Conservation (phyloP, 495 filamentous ascomycete species). For the Zalerion maritima region DNA sequence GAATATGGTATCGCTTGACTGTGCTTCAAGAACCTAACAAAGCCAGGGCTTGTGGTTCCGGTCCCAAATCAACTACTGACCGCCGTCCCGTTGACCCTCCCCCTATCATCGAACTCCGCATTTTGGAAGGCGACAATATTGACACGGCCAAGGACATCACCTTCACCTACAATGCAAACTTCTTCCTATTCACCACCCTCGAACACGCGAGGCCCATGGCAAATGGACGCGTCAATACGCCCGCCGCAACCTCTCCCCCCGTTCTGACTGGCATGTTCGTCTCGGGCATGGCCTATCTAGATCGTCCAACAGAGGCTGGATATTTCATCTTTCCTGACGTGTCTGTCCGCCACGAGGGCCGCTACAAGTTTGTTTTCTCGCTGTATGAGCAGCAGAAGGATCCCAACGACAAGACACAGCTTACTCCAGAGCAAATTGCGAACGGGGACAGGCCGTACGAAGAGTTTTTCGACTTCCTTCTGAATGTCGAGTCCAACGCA, state of each 20-base stretch:
- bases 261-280: conserved; percentile 92
- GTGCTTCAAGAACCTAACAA: conserved; percentile 93
- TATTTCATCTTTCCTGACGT: conserved; percentile 98
- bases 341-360: conserved; percentile 90
- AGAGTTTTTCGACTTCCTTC: conserved; percentile 20
- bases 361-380: conserved; percentile 77
- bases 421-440: conserved; percentile 18
- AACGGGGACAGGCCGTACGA: conserved; percentile 14
- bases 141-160: conserved; percentile 58
- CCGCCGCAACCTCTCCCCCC: conserved; percentile 51
- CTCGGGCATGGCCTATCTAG: conserved; percentile 91
- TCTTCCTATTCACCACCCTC: conserved; percentile 90
- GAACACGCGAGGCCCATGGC: conserved; percentile 78
- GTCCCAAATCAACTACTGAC: conserved; percentile 92
- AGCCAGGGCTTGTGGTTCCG: conserved; percentile 90
- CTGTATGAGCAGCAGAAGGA: conserved; percentile 88
- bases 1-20: conserved; percentile 65
- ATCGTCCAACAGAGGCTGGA: conserved; percentile 78
- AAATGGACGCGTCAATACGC: conserved; percentile 55
- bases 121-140: conserved; percentile 60
- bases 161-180: conserved; percentile 87
- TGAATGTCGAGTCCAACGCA: conserved; percentile 77
- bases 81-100: conserved; percentile 93
- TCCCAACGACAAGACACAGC: conserved; percentile 25
- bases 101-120: conserved; percentile 83